Conservation (phyloP, 331 rosid species). For the Stylosanthes scabra region DNA sequence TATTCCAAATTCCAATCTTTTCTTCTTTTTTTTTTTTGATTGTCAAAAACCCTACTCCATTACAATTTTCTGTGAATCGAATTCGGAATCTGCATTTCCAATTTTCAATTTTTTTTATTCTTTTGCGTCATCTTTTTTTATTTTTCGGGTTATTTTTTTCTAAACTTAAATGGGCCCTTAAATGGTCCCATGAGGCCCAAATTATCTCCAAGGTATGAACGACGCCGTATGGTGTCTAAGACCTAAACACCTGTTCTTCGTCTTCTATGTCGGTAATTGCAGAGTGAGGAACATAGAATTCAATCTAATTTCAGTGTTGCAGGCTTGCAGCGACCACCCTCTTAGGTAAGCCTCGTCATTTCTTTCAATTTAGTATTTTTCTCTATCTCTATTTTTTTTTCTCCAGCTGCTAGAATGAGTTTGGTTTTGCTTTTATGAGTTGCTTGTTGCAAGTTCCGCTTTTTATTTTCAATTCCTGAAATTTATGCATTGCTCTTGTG, state of each 20-base stretch:
- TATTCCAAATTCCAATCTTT: slow-evolving; percentile 34
- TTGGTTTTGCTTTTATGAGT: background rate
- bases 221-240: background rate
- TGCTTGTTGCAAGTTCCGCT: background rate
- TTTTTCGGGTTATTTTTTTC: background rate
- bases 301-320: background rate
- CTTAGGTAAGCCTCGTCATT: background rate
- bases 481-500: background rate
- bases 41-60: slow-evolving; percentile 36
- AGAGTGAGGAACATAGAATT: background rate
- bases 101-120: background rate
- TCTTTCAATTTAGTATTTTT: background rate
- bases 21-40: background rate
- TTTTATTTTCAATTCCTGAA: background rate
- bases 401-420: background rate
- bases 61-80: background rate
- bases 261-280: background rate
- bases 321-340: background rate
- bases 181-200: slow-evolving; percentile 16
- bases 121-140: background rate
- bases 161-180: background rate
- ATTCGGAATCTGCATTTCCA: slow-evolving; percentile 1
- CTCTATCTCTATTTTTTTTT: background rate
- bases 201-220: background rate
- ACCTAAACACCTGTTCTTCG: background rate